A percentile compares a stretch with the other conserved stretches of the same genome.
These are phyloP conservation scores for Eutypa lata DNA, from an alignment of 2,329 filamentous ascomycete species.

Conservation along the genomic window DNA sequence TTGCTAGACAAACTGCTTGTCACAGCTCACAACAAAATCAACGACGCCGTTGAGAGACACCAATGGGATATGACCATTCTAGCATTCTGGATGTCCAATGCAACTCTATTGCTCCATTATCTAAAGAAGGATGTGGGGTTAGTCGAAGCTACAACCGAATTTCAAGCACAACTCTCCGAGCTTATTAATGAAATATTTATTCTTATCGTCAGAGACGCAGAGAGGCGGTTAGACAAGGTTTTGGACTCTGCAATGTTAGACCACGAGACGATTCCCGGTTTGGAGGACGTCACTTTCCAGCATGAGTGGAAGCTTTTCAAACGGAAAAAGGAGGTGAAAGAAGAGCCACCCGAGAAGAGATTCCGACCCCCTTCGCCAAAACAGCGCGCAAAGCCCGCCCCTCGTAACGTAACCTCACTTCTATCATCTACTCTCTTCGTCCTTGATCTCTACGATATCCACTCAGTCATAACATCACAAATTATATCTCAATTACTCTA, in stretches of 20 bases:
- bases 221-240: slow-evolving; percentile 93
- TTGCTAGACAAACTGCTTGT: slow-evolving; percentile 77
- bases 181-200: slow-evolving; percentile 98
- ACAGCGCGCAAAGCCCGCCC: slow-evolving; percentile 84
- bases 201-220: slow-evolving; percentile 91
- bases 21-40: slow-evolving; percentile 92
- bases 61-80: slow-evolving; percentile 99
- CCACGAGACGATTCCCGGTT: slow-evolving; percentile 95
- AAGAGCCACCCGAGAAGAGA: slow-evolving; percentile 85
- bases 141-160: slow-evolving; percentile 76
- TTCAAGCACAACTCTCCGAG: slow-evolving; percentile 90
- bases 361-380: slow-evolving; percentile 92
- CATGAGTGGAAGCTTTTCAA: slow-evolving; percentile 99
- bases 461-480: slow-evolving; percentile 92
- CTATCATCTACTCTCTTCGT: slow-evolving; percentile 96
- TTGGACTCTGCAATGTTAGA: slow-evolving; percentile 92
- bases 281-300: slow-evolving; percentile 95
- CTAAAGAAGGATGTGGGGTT: slow-evolving; percentile 89
- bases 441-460: slow-evolving; percentile 96
- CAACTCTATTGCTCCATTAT: slow-evolving; percentile 91
- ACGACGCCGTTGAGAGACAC: slow-evolving; percentile 88
- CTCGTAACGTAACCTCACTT: slow-evolving; percentile 91
- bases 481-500: slow-evolving; percentile 91
- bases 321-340: slow-evolving; percentile 83
- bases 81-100: slow-evolving; percentile 98